Evolutionary conservation across 495 filamentous ascomycete genomes (phyloP), one percentile per base, ranked within the genome.

Genomic region (Penicillium odoratum): DNA sequence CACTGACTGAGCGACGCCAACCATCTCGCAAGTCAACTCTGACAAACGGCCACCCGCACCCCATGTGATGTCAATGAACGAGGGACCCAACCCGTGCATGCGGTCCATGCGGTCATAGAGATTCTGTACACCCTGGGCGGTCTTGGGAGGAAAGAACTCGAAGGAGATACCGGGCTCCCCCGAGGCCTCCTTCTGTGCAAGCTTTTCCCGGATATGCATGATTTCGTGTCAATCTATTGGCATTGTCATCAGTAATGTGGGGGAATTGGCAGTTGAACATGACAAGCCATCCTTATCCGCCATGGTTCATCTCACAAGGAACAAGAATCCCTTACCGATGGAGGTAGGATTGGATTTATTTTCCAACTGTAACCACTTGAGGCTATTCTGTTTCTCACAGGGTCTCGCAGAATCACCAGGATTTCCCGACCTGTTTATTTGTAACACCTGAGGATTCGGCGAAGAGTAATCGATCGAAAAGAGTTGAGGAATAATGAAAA

Each of bases 71-170:
- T 99, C 95, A 70, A 99, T 91, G 77, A 98, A 99, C 59, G 89
- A 86, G 13, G 95, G 95, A 0, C 94, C 93, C 55, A 94, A 83
- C 63, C 82, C 81, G 72, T 98, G 91, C 95, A 99, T 99, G 69
- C 93, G 92, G 77, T 99, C 92, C 90, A 99, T 98, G 64, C 93
- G 89, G 70, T 99, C 95, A 78, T 99, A 99, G 54, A 99, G 85
- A 71, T 99, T 99, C 79, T 98, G 95, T 8, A 99, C 93, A 83
- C 95, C 95, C 81, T 88, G 71, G 1, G 94, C 93, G 1, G 95
- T 99, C 78, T 99, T 99, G n/a, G 95, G 95, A 46, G 95, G 93
- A 75, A 98, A 99, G 81, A 96, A 99, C 76, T 99, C 95, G 73
- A 99, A 99, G 30, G 95, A 98, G 82, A 97, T 96, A 53, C 89